These are phyloP conservation scores for Exophiala aquamarina DNA, from an alignment of 2,329 filamentous ascomycete species.

Conservation along the genomic window DNA sequence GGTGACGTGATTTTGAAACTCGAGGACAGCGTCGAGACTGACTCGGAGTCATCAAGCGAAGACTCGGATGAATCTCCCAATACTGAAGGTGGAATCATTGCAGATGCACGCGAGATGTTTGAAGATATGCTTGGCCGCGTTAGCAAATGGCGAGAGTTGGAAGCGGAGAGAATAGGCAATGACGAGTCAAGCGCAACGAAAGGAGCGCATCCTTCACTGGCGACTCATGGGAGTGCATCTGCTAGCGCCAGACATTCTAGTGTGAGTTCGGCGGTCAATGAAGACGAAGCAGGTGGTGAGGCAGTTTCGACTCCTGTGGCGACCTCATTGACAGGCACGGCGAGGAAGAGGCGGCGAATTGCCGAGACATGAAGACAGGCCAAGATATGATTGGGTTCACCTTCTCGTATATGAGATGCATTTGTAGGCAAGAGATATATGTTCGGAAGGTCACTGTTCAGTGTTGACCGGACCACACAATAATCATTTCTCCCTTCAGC, in stretches of 20 bases:
- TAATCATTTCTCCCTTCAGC: no score
- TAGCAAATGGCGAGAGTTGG: constrained; percentile 71
- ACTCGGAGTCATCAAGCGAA: constrained; percentile 35
- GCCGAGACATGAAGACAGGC: constrained; percentile 8
- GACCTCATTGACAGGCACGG: constrained; percentile 14
- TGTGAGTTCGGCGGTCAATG: constrained; percentile 20
- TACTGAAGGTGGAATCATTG: constrained; percentile 82
- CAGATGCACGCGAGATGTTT: constrained; percentile 87
- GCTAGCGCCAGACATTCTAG: constrained; percentile 22
- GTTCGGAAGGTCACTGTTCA: no score
- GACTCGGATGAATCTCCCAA: constrained; percentile 59
- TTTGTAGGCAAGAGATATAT: no score
- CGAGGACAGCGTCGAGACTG: constrained; percentile 36
- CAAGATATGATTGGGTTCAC: no score
- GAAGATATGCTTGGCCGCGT: constrained; percentile 79
- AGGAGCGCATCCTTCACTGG: constrained; percentile 4
- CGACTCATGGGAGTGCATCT: constrained; percentile 5
- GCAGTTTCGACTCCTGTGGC: constrained; percentile 4
- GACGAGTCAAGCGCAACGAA: constrained; percentile 3
- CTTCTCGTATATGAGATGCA: no score
- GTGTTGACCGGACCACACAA: no score
- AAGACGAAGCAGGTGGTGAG: constrained; percentile 9
- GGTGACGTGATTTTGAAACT: constrained; percentile 41
- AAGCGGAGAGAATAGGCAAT: constrained; percentile 42
- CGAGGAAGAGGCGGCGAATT: constrained; percentile 25